Percentiles rank a stretch among this genome's conserved stretches.
These are phyloP conservation scores for Begonia fuchsioides DNA, from an alignment of 306 rosid species.

Conservation along the genomic window DNA sequence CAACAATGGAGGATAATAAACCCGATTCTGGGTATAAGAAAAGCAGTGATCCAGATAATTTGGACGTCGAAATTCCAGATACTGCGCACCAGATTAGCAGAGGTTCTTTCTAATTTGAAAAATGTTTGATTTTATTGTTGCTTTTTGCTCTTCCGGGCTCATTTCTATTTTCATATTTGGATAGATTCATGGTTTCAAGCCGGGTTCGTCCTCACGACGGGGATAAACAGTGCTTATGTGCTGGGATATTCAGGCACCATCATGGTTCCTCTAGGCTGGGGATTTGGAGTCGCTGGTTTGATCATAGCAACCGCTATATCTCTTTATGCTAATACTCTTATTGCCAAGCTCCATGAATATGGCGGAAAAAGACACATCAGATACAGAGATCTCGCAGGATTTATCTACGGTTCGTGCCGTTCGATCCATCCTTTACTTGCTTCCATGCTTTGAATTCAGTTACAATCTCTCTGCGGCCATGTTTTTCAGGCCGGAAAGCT, in stretches of 20 bases:
- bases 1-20: background rate
- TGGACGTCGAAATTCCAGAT: background rate
- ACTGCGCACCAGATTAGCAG: slow-evolving; percentile 3
- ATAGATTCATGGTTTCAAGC: slow-evolving; percentile 87
- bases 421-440: background rate
- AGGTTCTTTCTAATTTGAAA: slow-evolving; percentile 1
- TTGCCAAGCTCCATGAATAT: slow-evolving; percentile 80
- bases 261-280: slow-evolving; percentile 93
- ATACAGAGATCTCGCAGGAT: slow-evolving; percentile 91
- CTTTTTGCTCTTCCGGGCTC: background rate
- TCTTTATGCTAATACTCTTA: slow-evolving; percentile 60
- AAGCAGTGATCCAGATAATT: background rate
- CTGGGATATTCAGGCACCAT: slow-evolving; percentile 78
- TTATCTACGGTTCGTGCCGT: slow-evolving; percentile 42
- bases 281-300: slow-evolving; percentile 51
- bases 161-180: background rate
- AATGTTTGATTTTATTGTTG: background rate
- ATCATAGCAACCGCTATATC: slow-evolving; percentile 60
- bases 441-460: background rate
- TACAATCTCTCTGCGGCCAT: background rate
- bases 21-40: slow-evolving; percentile 1
- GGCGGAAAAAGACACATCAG: slow-evolving; percentile 92
- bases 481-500: slow-evolving; percentile 56
- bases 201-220: slow-evolving; percentile 80
- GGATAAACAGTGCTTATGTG: slow-evolving; percentile 81